Conservation (phyloP, 441 rosid genomes). For the Brassica hybrid region DNA sequence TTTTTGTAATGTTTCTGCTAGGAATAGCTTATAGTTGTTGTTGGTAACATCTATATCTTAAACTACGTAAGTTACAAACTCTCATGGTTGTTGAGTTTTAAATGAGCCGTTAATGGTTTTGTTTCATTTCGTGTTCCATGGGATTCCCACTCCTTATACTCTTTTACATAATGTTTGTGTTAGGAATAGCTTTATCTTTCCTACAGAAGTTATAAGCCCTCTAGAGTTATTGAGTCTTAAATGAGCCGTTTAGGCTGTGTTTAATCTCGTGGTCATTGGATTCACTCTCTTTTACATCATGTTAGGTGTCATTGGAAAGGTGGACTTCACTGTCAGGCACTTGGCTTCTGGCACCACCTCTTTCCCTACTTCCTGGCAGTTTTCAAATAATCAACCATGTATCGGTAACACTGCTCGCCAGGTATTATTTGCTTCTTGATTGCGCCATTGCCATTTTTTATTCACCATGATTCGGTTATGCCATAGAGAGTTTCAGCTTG, state of each 20-base stretch:
- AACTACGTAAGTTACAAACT: no score
- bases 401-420: no score
- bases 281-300: slow-evolving; percentile 25
- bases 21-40: no score
- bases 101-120: not conserved
- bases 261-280: slow-evolving; percentile 17
- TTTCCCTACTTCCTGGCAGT: slow-evolving; percentile 76
- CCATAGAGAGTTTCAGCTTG: slow-evolving; percentile 6
- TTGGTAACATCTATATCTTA: no score
- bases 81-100: not conserved
- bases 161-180: not conserved
- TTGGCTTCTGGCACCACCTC: slow-evolving; percentile 75
- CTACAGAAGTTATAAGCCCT: slow-evolving; percentile 5
- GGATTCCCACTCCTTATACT: not conserved
- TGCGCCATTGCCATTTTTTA: not conserved
- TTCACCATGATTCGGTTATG: slow-evolving; percentile 13
- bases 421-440: not conserved
- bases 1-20: not conserved
- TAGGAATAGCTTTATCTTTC: not conserved
- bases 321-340: slow-evolving; percentile 95
- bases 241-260: not conserved
- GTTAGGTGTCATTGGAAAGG: slow-evolving; percentile 89
- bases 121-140: not conserved
- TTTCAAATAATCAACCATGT: slow-evolving; percentile 33
- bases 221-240: not conserved